Conservation (phyloP, 2,329 filamentous ascomycete genomes). For the Colletotrichum sp. region DNA sequence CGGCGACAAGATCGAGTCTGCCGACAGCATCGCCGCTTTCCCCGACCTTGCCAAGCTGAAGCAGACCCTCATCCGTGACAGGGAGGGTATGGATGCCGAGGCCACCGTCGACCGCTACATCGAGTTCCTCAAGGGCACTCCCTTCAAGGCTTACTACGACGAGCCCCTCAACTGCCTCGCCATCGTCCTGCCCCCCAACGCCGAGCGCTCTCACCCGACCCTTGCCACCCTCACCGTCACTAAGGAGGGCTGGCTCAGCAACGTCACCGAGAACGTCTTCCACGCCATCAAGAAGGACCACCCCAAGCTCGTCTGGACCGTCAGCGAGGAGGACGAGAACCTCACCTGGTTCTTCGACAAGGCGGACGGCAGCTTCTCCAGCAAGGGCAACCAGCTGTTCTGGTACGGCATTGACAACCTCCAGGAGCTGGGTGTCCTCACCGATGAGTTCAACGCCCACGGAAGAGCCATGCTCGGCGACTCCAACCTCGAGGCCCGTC, state of each 20-base stretch:
- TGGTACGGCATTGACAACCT: conserved; percentile 90
- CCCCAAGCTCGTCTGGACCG: conserved; percentile 92
- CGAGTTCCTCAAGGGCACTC: conserved; percentile 74
- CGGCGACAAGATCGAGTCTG: conserved; percentile 86
- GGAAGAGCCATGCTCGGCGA: conserved; percentile 88
- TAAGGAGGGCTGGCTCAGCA: conserved; percentile 92
- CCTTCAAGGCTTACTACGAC: conserved; percentile 94
- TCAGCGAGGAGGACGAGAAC: conserved; percentile 95
- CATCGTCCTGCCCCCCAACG: conserved; percentile 78
- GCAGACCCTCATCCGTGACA: conserved; percentile 80
- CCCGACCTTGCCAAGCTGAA: conserved; percentile 79
- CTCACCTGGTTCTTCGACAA: conserved; percentile 98
- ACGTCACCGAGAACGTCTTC: conserved; percentile 95
- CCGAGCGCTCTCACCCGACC: conserved; percentile 74
- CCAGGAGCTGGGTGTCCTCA: conserved; percentile 81
- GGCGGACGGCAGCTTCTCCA: conserved; percentile 88
- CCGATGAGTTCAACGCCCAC: conserved; percentile 83
- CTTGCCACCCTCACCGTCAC: conserved; percentile 92
- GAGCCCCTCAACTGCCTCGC: conserved; percentile 92
- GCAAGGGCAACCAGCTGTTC: conserved; percentile 89
- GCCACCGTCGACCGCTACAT: conserved; percentile 89
- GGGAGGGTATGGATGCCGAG: conserved; percentile 80
- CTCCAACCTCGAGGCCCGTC: conserved; percentile 85
- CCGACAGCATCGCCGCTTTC: conserved; percentile 75
- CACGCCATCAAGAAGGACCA: conserved; percentile 92